Conservation (phyloP, 345 rosid genomes). For the Rubroshorea leprosula region DNA sequence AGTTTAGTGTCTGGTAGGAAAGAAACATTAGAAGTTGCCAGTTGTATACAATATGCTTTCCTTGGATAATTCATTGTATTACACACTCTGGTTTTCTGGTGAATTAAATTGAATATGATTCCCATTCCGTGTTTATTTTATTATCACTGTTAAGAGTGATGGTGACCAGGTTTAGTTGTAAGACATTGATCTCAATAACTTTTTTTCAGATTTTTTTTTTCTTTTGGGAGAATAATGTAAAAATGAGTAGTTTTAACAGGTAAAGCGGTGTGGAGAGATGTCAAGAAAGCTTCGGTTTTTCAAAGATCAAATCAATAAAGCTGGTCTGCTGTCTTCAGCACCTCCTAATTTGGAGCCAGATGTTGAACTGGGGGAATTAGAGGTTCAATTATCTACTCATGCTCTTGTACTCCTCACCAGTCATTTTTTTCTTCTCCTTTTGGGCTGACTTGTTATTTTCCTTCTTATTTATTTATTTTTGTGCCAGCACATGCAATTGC, state of each 20-base stretch:
- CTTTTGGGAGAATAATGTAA: constrained; percentile 1
- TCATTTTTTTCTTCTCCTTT: background rate
- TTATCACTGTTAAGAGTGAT: background rate
- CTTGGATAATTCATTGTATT: background rate
- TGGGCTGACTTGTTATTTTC: constrained; percentile 16
- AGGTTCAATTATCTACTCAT: constrained; percentile 41
- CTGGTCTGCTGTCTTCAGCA: constrained; percentile 62
- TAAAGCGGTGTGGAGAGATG: constrained; percentile 94
- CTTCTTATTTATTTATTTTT: too few relatives aligned
- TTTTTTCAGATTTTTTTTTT: background rate
- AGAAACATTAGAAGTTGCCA: too few relatives aligned
- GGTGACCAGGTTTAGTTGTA: background rate
- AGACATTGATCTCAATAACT: background rate
- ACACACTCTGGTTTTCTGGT: background rate
- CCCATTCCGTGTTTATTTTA: background rate
- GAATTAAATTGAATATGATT: background rate
- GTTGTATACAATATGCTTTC: background rate
- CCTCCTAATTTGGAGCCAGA: constrained; percentile 63
- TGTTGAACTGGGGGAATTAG: constrained; percentile 77
- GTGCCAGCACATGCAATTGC: background rate
- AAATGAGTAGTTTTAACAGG: constrained; percentile 39
- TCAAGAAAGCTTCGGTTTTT: constrained; percentile 83
- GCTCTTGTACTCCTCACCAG: constrained; percentile 1
- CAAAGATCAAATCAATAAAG: constrained; percentile 87
- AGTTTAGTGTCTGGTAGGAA: constrained; percentile 1